Evolutionary conservation across 768 basidiomycete genomes (phyloP).

Genomic region (Lentinula boryana): DNA sequence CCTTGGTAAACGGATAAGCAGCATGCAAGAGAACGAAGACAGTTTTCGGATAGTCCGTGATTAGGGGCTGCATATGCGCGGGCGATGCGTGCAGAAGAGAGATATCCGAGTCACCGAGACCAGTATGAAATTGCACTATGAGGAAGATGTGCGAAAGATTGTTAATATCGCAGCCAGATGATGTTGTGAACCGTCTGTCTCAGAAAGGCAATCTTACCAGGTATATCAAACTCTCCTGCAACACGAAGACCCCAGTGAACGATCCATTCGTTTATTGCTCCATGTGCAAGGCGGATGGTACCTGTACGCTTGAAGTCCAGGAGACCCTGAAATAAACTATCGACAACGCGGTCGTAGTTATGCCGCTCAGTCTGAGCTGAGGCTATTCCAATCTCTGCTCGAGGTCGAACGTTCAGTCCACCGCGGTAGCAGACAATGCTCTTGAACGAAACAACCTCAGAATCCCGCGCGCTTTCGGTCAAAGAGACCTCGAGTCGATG

Average conservation of each 20-base stretch:
- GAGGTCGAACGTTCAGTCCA: constrained; percentile 49
- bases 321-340: constrained; percentile 23
- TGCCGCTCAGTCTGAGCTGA: constrained; percentile 13
- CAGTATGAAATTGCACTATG: constrained; percentile 81
- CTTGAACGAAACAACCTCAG: constrained; percentile 63
- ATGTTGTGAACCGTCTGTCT: too few relatives aligned
- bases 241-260: constrained; percentile 50
- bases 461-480: constrained; percentile 36
- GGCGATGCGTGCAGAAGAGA: constrained; percentile 53
- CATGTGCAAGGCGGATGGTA: constrained; percentile 50
- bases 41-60: constrained; percentile 55
- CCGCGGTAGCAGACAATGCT: constrained; percentile 76
- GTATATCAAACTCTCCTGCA: constrained; percentile 47
- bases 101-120: constrained; percentile 73
- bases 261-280: constrained; percentile 61
- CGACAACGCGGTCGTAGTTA: not conserved
- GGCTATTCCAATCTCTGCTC: constrained; percentile 16
- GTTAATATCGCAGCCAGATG: too few relatives aligned
- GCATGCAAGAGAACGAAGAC: constrained; percentile 68
- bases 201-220: constrained; percentile 36
- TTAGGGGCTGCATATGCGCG: constrained; percentile 60
- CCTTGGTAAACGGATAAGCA: constrained; percentile 73
- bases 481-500: constrained; percentile 19
- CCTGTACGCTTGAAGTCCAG: constrained; percentile 27
- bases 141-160: not conserved